Percentiles rank a stretch among this genome's conserved stretches.
phyloP scores from a whole-genome alignment of 768 basidiomycete genomes.

The Trametes maxima region DNA sequence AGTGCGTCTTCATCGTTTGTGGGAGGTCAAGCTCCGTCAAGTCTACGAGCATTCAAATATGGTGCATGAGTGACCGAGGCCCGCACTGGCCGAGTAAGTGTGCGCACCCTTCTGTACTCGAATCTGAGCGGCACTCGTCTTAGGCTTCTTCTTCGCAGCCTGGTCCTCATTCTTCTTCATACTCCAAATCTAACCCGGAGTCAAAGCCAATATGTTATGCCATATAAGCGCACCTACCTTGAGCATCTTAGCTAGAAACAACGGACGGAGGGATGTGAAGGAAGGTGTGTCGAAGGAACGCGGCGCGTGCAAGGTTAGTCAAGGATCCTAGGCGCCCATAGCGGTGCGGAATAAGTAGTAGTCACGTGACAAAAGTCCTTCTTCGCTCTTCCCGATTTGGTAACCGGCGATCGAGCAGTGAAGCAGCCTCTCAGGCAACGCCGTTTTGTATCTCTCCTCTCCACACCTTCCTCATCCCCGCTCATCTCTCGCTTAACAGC shows the following conservation, averaged over 20 bases:
- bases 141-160: conserved; percentile 96
- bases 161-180: conserved; percentile 99
- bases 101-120: conserved; percentile 95
- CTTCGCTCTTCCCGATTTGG: conserved; percentile 4
- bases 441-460: neutral
- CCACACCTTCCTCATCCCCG: neutral
- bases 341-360: neutral
- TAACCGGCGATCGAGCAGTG: neutral
- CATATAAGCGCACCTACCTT: conserved; percentile 6
- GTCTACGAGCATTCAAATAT: conserved; percentile 50
- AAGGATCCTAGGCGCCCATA: conserved; percentile 12
- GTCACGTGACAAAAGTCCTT: conserved; percentile 9
- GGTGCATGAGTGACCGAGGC: neutral
- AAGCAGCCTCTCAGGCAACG: neutral
- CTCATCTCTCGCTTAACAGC: neutral
- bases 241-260: conserved; percentile 18
- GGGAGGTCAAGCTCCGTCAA: conserved; percentile 96
- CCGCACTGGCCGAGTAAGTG: neutral
- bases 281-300: conserved; percentile 1
- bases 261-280: neutral
- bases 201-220: neutral
- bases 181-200: conserved; percentile 80
- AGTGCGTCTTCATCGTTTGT: conserved; percentile 92
- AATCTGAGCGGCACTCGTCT: conserved; percentile 97
- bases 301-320: conserved; percentile 23